Base-by-base conservation (phyloP, 805 yeast species). In the Zygosaccharomyces pseudorouxii region DNA sequence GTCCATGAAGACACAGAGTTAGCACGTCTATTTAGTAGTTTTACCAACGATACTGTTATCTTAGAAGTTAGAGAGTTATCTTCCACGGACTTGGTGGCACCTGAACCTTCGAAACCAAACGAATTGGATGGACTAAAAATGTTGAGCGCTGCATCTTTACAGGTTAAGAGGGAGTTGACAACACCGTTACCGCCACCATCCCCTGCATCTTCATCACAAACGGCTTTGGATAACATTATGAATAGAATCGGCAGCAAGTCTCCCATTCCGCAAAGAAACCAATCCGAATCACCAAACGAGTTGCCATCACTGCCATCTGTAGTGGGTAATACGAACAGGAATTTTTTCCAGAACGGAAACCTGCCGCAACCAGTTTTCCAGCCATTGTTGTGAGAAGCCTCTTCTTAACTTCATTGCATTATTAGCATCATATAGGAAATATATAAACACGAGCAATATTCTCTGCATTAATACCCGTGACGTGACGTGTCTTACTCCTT, bases 1-100 rank as follows among this genome's bases (percentile, higher is more conserved):
- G 55, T 79, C 12, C 71, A 69, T 45, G 71, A 73, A 11, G 81
- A 79, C 56, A 57, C 60, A 40, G 80, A 78, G 42, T 63, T 79
- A 37, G 77, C 77, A 27, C 71, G 69, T 38, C 56, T 76, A n/a
- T 74, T 79, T 54, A 67, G 59, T 48, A 59, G 59, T 23, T 55
- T 65, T 29, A 46, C 64, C 2, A 51, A 55, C 20, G 71, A 70
- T 16, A 62, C 67, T 28, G 67, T 77, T 22, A 68, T 67, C 16
- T 58, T 77, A 16, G 79, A 76, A 54, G 61, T 77, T 30, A 67
- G 60, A 22, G 64, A 60, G 18, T 23, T 41, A n/a, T 41, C 44
- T 8, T 33, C 44, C 4, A 14, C 44, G 5, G 38, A 37, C 5
- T 16, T 49, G 28, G 37, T 42, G 14, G 38, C 56, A 14, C 30